Conservation (phyloP, 306 rosid species). For the Glycine soja region DNA sequence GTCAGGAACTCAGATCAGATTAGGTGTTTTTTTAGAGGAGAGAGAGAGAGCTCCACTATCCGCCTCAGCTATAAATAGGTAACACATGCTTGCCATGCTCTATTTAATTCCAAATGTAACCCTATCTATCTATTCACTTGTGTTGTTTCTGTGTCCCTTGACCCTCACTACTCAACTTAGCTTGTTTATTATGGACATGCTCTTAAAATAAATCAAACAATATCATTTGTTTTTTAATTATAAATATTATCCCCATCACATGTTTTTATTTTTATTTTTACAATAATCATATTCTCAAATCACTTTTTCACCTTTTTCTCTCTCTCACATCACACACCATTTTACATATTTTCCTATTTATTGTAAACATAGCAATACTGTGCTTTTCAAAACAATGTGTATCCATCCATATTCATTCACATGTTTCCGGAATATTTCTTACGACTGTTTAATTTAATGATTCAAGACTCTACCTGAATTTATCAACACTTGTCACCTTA, state of each 20-base stretch:
- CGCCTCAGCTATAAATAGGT: constrained; percentile 22
- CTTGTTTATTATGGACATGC: not conserved
- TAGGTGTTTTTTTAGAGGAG: not conserved
- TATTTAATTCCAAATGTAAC: constrained; percentile 4
- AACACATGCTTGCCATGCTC: not conserved
- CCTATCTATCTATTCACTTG: not conserved
- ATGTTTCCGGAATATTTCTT: not conserved
- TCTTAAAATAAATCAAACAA: not conserved
- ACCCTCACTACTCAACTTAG: not conserved
- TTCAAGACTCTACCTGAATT: not conserved
- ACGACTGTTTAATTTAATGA: not conserved
- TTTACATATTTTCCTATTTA: no score
- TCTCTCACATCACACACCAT: no score
- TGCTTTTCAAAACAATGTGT: not conserved
- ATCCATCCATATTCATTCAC: not conserved
- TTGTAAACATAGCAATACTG: no score
- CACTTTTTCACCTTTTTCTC: no score
- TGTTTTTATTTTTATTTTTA: not conserved
- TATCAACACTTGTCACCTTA: not conserved
- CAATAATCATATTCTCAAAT: not conserved
- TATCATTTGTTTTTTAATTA: not conserved
- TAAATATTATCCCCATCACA: not conserved
- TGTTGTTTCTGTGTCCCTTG: not conserved
- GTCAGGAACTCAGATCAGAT: constrained; percentile 1
- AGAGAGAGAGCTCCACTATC: not conserved